A percentile compares a stretch with the other conserved stretches of the same genome.
Conservation (phyloP, 2,329 filamentous ascomycete species). For the Aspergillus fumigatus region DNA sequence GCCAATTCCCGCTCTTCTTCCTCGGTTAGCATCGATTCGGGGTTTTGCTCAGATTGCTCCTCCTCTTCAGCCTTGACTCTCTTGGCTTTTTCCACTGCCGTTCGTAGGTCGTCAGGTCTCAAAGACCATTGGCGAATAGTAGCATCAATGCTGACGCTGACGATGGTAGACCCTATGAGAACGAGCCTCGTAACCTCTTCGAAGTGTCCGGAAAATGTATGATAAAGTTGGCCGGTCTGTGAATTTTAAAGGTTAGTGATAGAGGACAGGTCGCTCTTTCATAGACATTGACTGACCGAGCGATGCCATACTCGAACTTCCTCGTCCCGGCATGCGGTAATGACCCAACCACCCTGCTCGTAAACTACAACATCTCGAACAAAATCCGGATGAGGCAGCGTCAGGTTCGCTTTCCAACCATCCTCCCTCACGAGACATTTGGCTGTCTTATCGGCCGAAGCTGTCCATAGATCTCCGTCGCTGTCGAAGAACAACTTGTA, state of each 20-base stretch:
- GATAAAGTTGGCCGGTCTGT: slow-evolving; percentile 66
- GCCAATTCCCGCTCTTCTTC: slow-evolving; percentile 93
- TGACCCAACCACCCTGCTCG: slow-evolving; percentile 66
- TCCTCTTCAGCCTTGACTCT: slow-evolving; percentile 43
- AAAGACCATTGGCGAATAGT: slow-evolving; percentile 84
- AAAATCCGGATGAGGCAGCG: slow-evolving; percentile 78
- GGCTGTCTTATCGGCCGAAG: slow-evolving; percentile 82
- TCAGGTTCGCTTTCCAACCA: slow-evolving; percentile 67
- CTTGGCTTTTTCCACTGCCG: slow-evolving; percentile 48
- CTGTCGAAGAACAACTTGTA: slow-evolving; percentile 73
- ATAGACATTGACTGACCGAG: slow-evolving; percentile 34
- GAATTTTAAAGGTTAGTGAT: slow-evolving; percentile 17
- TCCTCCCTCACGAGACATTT: slow-evolving; percentile 70
- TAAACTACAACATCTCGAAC: slow-evolving; percentile 74
- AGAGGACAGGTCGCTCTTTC: not conserved
- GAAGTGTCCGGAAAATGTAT: slow-evolving; percentile 76
- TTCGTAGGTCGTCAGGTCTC: slow-evolving; percentile 55
- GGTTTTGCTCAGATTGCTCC: slow-evolving; percentile 42
- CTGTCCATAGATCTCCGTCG: slow-evolving; percentile 80
- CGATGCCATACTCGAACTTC: slow-evolving; percentile 85
- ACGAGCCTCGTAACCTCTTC: slow-evolving; percentile 85
- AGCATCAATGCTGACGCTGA: slow-evolving; percentile 84
- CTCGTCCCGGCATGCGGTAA: slow-evolving; percentile 88
- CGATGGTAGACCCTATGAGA: slow-evolving; percentile 55
- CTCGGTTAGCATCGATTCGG: slow-evolving; percentile 62